phyloP scores from a whole-genome alignment of 1,139 yeast species.

The Nakaseomyces kungkrabaensis region DNA sequence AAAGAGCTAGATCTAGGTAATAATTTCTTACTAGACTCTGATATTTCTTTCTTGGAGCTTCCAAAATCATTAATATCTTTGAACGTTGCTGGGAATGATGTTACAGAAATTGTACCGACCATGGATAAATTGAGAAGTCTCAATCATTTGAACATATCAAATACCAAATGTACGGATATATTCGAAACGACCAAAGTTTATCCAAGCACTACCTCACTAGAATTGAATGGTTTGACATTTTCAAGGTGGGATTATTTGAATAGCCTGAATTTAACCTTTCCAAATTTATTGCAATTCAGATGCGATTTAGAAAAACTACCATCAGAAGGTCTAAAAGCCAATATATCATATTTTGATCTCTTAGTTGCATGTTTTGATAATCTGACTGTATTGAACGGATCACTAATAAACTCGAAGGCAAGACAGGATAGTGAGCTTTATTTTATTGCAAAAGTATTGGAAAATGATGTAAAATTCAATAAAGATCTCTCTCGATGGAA shows the following conservation, averaged over 20 bases:
- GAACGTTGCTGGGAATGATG: slow-evolving; percentile 6
- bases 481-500: slow-evolving; percentile 11
- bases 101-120: neutral
- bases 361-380: slow-evolving; percentile 42
- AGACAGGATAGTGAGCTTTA: slow-evolving; percentile 54
- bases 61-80: slow-evolving; percentile 23
- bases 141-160: slow-evolving; percentile 36
- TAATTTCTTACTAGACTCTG: neutral
- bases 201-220: slow-evolving; percentile 24
- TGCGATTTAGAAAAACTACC: neutral
- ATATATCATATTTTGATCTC: slow-evolving; percentile 16
- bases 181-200: slow-evolving; percentile 6
- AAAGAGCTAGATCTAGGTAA: slow-evolving; percentile 3
- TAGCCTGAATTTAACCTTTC: slow-evolving; percentile 29
- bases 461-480: slow-evolving; percentile 29
- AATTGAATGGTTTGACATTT: slow-evolving; percentile 40
- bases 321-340: neutral
- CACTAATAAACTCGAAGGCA: slow-evolving; percentile 37
- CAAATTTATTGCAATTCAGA: slow-evolving; percentile 14
- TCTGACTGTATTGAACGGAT: slow-evolving; percentile 47
- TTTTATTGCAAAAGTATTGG: slow-evolving; percentile 44
- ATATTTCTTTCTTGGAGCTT: slow-evolving; percentile 10
- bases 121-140: neutral
- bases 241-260: slow-evolving; percentile 44
- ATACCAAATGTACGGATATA: slow-evolving; percentile 31